Conservation (phyloP, 169 alveolate genomes). For the Amoebophrya sp. region DNA sequence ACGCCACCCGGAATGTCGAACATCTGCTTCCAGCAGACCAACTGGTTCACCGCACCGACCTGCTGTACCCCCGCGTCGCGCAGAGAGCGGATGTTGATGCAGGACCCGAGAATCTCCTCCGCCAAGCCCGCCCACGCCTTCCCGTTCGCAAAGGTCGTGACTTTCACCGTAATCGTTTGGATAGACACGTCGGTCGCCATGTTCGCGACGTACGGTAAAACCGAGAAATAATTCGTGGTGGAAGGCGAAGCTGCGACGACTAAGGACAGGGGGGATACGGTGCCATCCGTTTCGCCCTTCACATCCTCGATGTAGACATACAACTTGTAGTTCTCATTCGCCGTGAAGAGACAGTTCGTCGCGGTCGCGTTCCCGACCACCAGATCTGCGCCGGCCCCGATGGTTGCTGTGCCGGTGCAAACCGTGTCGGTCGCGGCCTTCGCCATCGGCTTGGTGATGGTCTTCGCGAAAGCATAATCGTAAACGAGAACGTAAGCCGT, state of each 20-base stretch:
- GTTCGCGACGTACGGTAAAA: background rate
- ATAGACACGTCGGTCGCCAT: background rate
- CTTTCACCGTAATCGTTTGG: background rate
- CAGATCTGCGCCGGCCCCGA: background rate
- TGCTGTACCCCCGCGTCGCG: background rate
- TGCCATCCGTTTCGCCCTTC: conserved; percentile 17
- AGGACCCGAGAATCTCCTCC: background rate
- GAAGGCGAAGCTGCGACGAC: background rate
- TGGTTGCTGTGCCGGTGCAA: background rate
- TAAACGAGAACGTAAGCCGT: conserved; percentile 3
- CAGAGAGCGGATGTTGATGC: background rate
- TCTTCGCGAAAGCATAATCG: background rate
- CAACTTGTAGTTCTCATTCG: background rate
- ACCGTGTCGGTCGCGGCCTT: background rate
- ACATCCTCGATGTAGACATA: conserved; percentile 34
- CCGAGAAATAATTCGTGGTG: background rate
- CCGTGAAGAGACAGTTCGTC: background rate
- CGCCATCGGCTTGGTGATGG: conserved; percentile 9
- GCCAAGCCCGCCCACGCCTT: background rate
- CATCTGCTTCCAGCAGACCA: conserved; percentile 15
- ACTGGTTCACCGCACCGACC: background rate
- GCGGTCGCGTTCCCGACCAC: background rate
- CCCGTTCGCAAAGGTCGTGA: background rate
- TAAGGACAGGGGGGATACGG: background rate
- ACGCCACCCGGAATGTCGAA: background rate